phyloP scores from a whole-genome alignment of 352 stramenopile genomes.

The Blastocystis sp. region DNA sequence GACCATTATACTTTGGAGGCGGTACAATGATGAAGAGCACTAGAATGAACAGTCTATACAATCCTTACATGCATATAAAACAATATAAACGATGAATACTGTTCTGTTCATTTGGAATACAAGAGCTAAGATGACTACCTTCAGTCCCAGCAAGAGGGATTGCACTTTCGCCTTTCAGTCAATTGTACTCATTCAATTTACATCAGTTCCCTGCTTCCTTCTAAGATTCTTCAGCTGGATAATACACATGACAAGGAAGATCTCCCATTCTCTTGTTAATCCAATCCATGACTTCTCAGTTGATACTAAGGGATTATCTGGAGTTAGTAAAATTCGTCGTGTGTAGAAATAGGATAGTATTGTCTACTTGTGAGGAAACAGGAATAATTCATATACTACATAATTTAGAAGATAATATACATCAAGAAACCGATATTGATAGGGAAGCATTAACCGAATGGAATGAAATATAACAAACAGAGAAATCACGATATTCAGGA shows the following conservation, averaged over 20 bases:
- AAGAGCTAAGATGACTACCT: background rate
- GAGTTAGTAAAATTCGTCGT: background rate
- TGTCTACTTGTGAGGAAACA: background rate
- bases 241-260: conserved; percentile 25
- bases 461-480: conserved; percentile 9
- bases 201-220: background rate
- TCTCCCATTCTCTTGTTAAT: conserved; percentile 42
- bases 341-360: conserved; percentile 40
- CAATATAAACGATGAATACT: background rate
- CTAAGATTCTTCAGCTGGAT: conserved; percentile 52
- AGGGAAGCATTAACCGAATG: conserved; percentile 5
- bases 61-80: background rate
- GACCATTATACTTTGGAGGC: background rate
- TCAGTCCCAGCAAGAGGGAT: background rate
- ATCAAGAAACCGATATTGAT: conserved; percentile 27
- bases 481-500: background rate
- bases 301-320: background rate
- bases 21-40: conserved; percentile 6
- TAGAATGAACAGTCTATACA: background rate
- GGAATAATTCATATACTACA: background rate
- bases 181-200: background rate
- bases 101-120: conserved; percentile 29
- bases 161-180: background rate
- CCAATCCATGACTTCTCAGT: conserved; percentile 7
- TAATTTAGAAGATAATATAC: conserved; percentile 32